Evolutionary conservation across 768 basidiomycete genomes (phyloP).

Genomic region (Leccinum olivaceopallidum): DNA sequence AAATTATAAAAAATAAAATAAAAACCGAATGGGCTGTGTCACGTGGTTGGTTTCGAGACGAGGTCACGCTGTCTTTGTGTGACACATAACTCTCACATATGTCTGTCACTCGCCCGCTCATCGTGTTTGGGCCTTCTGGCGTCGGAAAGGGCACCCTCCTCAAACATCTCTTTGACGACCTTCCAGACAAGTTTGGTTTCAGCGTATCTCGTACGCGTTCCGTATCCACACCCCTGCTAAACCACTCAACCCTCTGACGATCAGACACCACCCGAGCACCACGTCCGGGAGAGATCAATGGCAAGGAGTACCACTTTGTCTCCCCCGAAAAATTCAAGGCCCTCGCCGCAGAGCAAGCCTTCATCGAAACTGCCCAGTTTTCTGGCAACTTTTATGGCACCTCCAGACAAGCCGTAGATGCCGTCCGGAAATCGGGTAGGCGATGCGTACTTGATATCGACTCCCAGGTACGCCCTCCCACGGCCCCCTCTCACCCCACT

Average conservation of each 20-base stretch:
- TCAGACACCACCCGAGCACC: conserved; percentile 89
- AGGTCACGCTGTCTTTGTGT: neutral
- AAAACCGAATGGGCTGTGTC: conserved; percentile 9
- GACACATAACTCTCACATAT: conserved; percentile 2
- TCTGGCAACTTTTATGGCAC: conserved; percentile 94
- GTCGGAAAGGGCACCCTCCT: conserved; percentile 95
- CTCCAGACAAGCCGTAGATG: conserved; percentile 71
- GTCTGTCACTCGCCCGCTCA: conserved; percentile 53
- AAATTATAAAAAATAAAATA: conserved; percentile 14
- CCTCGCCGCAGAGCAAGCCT: conserved; percentile 69
- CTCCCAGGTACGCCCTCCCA: conserved; percentile 58
- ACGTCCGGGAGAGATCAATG: conserved; percentile 78
- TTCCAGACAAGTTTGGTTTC: conserved; percentile 88
- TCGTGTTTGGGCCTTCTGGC: conserved; percentile 90
- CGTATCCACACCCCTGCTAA: neutral
- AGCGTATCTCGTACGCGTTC: conserved; percentile 79
- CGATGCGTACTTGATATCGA: conserved; percentile 97
- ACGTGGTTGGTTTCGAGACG: conserved; percentile 13
- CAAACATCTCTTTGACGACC: conserved; percentile 73
- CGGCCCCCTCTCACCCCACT: neutral
- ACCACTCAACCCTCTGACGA: neutral
- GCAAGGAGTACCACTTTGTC: conserved; percentile 88
- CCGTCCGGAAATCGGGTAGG: conserved; percentile 64
- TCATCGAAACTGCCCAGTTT: conserved; percentile 95
- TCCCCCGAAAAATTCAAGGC: conserved; percentile 65